Evolutionary conservation across 108 stramenopile species (phyloP), one percentile per base, ranked within the genome.

Genomic region (Cylindrotheca closterium): DNA sequence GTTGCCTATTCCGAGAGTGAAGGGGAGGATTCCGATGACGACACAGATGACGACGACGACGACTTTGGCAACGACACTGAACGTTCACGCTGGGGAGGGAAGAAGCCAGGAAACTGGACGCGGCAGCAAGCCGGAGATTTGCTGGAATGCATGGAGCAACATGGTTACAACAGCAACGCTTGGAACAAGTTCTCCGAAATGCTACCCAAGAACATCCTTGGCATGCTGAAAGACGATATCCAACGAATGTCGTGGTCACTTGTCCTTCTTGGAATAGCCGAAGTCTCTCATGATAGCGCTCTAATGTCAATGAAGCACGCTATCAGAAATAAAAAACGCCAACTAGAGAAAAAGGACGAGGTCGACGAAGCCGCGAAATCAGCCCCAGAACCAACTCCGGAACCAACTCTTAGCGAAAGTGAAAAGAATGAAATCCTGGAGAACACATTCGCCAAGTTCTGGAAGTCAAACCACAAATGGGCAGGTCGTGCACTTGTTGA

Each of bases 241-340:
- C 70, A 66, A 63, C 83, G 89, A 33, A 91, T 94, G 89, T 51
- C 73, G 45, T 91, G 92, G 89, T 62, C 86, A 1, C 27, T 91
- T 27, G 49, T 75, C 1, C 74, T 93, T 17, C 61, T 79, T 21
- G 60, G 73, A 26, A 47, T 93, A 15, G 53, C 76, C 24, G 92
- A 93, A 75, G 56, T 74, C 21, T 84, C 88, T 0, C 57, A 86
- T 27, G 81, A 85, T 45, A 68, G 81, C 26, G 84, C 75, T 5
- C 25, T 58, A 17, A 58, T 65, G 37, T 55, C 60, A 1, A 51
- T 29, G 26, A 78, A 79, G 29, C 70, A 80, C 29, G 74, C 68
- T 1, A 71, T 71, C 17, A 2, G 59, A 50, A 56, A 47, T n/a
- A 60, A 74, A 47, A 77, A 78, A 30, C 56, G 53, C 15, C 71